These are phyloP conservation scores for Quercus berberidifolia DNA, from an alignment of 306 rosid species.

Conservation along the genomic window DNA sequence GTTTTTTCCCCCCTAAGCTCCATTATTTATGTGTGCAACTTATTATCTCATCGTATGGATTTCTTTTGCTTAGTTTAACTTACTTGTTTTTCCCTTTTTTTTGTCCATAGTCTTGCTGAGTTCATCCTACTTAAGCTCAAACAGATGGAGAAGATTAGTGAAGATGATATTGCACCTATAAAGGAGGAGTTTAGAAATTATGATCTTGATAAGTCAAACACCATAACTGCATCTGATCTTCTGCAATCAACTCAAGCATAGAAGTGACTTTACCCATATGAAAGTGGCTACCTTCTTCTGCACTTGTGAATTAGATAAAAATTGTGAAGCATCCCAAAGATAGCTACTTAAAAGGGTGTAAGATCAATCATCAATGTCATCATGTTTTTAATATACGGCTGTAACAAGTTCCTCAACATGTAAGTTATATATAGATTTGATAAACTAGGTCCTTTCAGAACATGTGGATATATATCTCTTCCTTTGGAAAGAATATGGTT, in stretches of 20 bases:
- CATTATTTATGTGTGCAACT: not conserved
- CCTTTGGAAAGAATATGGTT: not conserved
- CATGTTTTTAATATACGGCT: not conserved
- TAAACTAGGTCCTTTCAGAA: not conserved
- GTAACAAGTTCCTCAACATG: not conserved
- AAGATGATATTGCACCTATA: conserved; percentile 51
- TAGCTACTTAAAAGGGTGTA: not conserved
- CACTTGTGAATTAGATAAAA: not conserved
- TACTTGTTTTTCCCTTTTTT: not conserved
- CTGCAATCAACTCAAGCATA: conserved; percentile 6
- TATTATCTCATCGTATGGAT: not conserved
- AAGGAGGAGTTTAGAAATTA: conserved; percentile 53
- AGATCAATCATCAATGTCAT: not conserved
- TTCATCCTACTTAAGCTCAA: conserved; percentile 64
- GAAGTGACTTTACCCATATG: not conserved
- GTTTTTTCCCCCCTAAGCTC: conserved; percentile 13
- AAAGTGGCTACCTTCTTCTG: not conserved
- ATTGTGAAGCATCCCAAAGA: too few species aligned
- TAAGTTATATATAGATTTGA: not conserved
- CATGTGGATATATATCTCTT: not conserved
- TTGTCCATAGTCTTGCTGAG: conserved; percentile 55
- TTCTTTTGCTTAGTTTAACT: not conserved
- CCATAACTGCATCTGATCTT: not conserved
- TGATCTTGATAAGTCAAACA: conserved; percentile 37
- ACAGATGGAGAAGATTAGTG: conserved; percentile 73